phyloP scores from a whole-genome alignment of 306 rosid genomes.

The Glycine latifolia region DNA sequence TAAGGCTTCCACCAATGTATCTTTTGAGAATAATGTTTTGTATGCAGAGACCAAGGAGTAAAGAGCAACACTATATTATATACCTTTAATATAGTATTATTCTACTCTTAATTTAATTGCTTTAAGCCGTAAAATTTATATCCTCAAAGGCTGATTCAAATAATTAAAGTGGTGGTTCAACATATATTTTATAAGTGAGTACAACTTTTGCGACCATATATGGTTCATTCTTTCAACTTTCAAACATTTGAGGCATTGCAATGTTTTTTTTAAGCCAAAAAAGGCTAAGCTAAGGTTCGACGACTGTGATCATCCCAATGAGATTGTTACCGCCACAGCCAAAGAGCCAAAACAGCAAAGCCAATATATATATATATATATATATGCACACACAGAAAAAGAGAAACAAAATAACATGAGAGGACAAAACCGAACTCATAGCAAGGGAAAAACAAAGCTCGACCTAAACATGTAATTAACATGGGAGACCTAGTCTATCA shows the following conservation, averaged over 20 bases:
- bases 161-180: neutral
- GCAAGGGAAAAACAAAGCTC: too few relatives aligned
- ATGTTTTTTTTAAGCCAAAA: neutral
- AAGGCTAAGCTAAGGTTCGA: too few relatives aligned
- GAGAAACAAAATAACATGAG: too few relatives aligned
- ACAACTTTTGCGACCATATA: neutral
- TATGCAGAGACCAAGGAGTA: neutral
- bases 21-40: slow-evolving; percentile 23
- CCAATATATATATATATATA: too few relatives aligned
- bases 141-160: neutral
- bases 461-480: too few relatives aligned
- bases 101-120: neutral
- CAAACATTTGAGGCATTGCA: neutral
- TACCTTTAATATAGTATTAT: neutral
- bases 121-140: neutral
- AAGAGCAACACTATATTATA: neutral
- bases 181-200: neutral
- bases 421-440: too few relatives aligned
- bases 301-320: too few relatives aligned
- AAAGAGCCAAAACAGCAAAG: too few relatives aligned
- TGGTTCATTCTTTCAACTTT: neutral
- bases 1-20: neutral
- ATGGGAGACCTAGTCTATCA: too few relatives aligned
- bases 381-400: too few relatives aligned
- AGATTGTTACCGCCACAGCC: too few relatives aligned